Evolutionary conservation across 1,284 basidiomycete species (phyloP), one percentile per base, ranked within the genome.

Genomic region (Trichosporon sp.): DNA sequence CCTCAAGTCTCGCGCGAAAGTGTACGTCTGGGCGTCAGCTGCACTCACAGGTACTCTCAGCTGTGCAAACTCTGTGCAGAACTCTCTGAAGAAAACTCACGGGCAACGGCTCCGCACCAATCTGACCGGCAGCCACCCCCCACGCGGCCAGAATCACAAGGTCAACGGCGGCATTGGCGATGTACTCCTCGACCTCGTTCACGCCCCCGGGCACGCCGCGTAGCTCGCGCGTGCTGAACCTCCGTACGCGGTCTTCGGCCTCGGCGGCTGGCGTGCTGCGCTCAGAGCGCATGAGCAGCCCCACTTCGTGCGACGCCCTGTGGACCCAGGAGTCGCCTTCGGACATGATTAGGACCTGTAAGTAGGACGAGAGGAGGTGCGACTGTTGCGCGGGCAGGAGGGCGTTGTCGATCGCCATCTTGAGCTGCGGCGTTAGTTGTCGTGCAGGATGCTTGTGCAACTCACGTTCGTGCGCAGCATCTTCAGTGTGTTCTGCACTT

Each of bases 341-440:
- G 4, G 82, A 84, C 84, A 84, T 84, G 76, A 84, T 83, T 16
- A 84, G 78, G 21, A 84, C 82, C 76, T 84, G 84, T 38, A 84
- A 78, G 72, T 84, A 84, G 1, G 80, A 81, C 0, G 81, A 79
- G 21, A 84, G 79, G n/a, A 84, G 78, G 64, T 68, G 77, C 65
- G 46, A 75, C 14, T 67, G 48, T 12, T 48, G 75, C 1, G 78
- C 71, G 2, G 83, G 81, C 1, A 82, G 76, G 16, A 84, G 78
- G 38, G 84, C 79, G 65, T 83, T 78, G 71, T 84, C 84, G 67
- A 84, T 84, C 0, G 84, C 84, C 19, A 84, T 75, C 74, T 84
- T 84, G 68, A 84, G 79, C 83, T 84, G 69, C 16, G 21, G 63
- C 71, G 71, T 16, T 26, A 12, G 12, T 61, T 61, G 8, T 26